Conservation (phyloP, 2,329 filamentous ascomycete genomes). For the Colletotrichum tanaceti region DNA sequence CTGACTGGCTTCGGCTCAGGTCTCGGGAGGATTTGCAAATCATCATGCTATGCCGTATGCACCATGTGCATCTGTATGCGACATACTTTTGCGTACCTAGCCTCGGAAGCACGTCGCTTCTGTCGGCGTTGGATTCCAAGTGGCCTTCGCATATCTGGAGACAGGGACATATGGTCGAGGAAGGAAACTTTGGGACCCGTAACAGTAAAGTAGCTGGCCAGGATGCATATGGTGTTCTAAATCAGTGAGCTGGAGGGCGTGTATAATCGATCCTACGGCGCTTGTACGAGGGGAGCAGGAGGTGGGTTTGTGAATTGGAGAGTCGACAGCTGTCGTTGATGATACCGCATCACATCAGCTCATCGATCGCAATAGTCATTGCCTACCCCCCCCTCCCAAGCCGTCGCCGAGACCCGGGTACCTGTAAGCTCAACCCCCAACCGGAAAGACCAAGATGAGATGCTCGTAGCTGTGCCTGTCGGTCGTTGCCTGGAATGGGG, state of each 20-base stretch:
- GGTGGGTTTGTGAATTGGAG: not conserved
- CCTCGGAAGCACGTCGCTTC: not conserved
- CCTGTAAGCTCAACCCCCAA: not conserved
- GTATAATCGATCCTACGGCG: not conserved
- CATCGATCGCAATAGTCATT: not conserved
- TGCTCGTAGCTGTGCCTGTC: not conserved
- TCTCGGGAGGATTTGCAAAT: conserved; percentile 1
- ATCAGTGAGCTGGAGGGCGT: conserved; percentile 1
- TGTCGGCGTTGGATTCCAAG: not conserved
- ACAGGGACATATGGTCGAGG: not conserved
- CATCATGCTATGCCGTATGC: not conserved
- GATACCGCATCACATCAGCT: not conserved
- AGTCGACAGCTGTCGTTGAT: not conserved
- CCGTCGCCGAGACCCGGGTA: not conserved
- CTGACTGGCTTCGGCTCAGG: not conserved
- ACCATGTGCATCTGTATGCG: not conserved
- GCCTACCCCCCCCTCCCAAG: not conserved
- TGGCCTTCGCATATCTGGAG: not conserved
- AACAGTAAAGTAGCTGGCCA: no score
- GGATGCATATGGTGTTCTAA: not conserved
- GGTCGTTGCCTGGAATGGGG: conserved; percentile 12
- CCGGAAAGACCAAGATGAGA: not conserved
- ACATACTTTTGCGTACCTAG: not conserved
- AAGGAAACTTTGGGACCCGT: not conserved
- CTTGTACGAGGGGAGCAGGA: not conserved